These are phyloP conservation scores for Excoecaria agallocha DNA, from an alignment of 345 rosid genomes.

Conservation along the genomic window DNA sequence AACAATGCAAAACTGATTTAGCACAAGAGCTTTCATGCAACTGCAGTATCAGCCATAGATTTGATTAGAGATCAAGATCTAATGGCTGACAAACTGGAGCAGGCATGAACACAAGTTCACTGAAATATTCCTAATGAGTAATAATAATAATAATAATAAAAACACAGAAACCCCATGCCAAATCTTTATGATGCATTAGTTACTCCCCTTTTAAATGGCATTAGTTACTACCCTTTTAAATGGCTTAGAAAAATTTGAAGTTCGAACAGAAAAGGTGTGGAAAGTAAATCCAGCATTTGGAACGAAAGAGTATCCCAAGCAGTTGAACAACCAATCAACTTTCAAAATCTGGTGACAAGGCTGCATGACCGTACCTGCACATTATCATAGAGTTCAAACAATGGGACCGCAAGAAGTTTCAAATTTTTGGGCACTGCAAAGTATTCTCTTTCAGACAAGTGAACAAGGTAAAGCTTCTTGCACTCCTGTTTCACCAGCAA, in stretches of 20 bases:
- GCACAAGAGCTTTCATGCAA: not conserved
- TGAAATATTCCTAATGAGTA: not conserved
- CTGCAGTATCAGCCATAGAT: not conserved
- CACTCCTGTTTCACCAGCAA: conserved; percentile 68
- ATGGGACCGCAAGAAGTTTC: conserved; percentile 92
- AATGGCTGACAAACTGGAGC: not conserved
- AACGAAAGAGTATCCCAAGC: not conserved
- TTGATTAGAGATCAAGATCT: not conserved
- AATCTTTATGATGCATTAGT: not conserved
- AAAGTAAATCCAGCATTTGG: not conserved
- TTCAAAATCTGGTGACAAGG: not conserved
- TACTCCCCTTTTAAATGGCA: not conserved
- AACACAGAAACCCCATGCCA: not conserved
- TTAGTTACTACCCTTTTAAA: not conserved
- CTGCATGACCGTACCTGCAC: conserved; percentile 55
- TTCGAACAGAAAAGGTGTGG: not conserved
- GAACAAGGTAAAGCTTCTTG: conserved; percentile 90
- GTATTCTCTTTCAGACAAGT: conserved; percentile 94
- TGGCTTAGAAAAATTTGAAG: not conserved
- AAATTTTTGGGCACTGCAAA: conserved; percentile 95
- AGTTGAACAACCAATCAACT: not conserved
- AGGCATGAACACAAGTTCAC: not conserved
- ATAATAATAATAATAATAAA: not conserved
- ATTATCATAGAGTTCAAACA: conserved; percentile 95
- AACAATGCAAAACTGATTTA: not conserved